Evolutionary conservation across 106 monocot species (phyloP), one percentile per base, ranked within the genome.

Genomic region (Allium fistulosum): DNA sequence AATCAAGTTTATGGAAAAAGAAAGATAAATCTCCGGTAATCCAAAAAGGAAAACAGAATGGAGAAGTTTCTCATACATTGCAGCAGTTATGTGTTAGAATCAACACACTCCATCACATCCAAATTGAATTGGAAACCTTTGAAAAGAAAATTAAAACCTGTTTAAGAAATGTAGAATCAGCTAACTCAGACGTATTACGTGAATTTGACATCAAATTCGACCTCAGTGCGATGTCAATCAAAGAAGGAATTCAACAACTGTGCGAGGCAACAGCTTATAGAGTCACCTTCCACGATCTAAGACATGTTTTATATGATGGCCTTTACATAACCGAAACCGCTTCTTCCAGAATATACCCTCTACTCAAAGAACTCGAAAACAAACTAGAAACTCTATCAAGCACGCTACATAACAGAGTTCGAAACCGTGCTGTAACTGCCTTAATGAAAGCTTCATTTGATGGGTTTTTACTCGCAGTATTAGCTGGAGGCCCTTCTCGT

Each of bases 231-330:
- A 59, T 79, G 17, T 71, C 86, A 65, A 87, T 85, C 53, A 79
- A 89, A 48, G 97, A 97, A 79, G 92, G 89, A 45, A 87, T 97
- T 66, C 88, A 92, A 72, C 80, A 80, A 17, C 61, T 97, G 46
- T 92, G 97, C 26, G 97, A 97, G 69, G 67, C 84, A 18, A 85
- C 82, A 49, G 88, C 97, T 6, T 92, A 97, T 58, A 89, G 82
- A 76, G 74, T 89, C 7, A 71, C 86, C 22, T 97, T 92, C 77
- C 76, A 76, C 75, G 89, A 97, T 58, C 78, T 97, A 48, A 81
- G 79, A 72, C 92, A 80, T 69, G 92, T 82, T 63, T 59, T 97
- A 27, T 97, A 83, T 82, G 92, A 97, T 37, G 56, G 63, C 37
- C 65, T 97, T 15, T 97, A 92, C 58, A 61, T 84, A 59, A 78